These are phyloP conservation scores for Phytophthora multivora DNA, from an alignment of 352 stramenopile species.

Conservation along the genomic window DNA sequence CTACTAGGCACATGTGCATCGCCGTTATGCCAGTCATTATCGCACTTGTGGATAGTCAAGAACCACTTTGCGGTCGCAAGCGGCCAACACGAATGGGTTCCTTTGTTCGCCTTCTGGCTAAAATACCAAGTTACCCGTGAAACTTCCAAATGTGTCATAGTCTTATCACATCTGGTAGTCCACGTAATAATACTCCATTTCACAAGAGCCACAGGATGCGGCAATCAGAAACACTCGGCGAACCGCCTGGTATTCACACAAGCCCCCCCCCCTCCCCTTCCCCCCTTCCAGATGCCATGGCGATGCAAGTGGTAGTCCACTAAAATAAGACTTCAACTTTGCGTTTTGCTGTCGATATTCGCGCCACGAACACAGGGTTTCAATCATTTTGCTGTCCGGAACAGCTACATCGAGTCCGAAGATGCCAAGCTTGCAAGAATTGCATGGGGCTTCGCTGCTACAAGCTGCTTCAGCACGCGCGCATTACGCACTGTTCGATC, in stretches of 20 bases:
- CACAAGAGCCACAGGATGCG: no score
- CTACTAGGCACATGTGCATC: not conserved
- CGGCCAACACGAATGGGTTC: slow-evolving; percentile 4
- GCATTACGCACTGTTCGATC: slow-evolving; percentile 39
- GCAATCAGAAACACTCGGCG: not conserved
- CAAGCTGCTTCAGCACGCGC: slow-evolving; percentile 39
- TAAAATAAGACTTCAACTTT: slow-evolving; percentile 2
- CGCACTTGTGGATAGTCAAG: not conserved
- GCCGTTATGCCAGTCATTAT: not conserved
- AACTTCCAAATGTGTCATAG: slow-evolving; percentile 7
- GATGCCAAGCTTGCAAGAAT: slow-evolving; percentile 27
- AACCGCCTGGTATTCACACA: not conserved
- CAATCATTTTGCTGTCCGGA: slow-evolving; percentile 7
- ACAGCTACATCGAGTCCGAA: slow-evolving; percentile 4
- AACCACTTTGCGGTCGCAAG: not conserved
- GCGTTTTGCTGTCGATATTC: not conserved
- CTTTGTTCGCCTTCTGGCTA: not conserved
- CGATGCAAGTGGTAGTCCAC: no score
- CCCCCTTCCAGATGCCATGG: no score
- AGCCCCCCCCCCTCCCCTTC: no score
- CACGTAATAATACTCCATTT: not conserved
- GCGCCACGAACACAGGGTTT: slow-evolving; percentile 6
- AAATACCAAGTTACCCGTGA: not conserved
- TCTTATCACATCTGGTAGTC: slow-evolving; percentile 8
- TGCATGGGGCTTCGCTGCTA: slow-evolving; percentile 50